A percentile compares a stretch with the other conserved stretches of the same genome.
These are phyloP conservation scores for Pestalotiopsis sp. DNA, from an alignment of 2,329 filamentous ascomycete species.

Conservation along the genomic window DNA sequence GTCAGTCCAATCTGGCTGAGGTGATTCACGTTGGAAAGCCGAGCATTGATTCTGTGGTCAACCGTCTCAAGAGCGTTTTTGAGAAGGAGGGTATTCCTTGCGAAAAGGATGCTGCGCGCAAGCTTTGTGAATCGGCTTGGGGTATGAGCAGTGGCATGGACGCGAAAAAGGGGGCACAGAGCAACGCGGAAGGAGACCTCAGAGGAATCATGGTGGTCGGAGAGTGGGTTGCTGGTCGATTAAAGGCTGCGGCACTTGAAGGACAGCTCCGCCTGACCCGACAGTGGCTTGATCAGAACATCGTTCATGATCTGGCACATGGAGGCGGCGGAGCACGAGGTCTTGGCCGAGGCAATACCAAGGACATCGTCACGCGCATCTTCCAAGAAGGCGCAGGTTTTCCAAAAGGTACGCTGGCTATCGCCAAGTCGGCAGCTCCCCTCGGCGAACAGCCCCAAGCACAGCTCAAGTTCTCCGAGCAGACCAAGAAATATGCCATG, in stretches of 20 bases:
- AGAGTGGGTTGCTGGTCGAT: slow-evolving; percentile 80
- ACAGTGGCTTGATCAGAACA: slow-evolving; percentile 75
- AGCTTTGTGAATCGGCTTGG: slow-evolving; percentile 82
- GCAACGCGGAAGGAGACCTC: slow-evolving; percentile 72
- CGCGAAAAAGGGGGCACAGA: slow-evolving; percentile 67
- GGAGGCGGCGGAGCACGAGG: slow-evolving; percentile 74
- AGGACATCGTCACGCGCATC: slow-evolving; percentile 76
- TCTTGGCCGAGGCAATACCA: slow-evolving; percentile 70
- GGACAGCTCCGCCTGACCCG: slow-evolving; percentile 61
- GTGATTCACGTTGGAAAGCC: slow-evolving; percentile 91
- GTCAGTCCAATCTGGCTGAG: slow-evolving; percentile 85
- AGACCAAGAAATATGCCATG: slow-evolving; percentile 73
- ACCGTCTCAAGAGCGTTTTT: slow-evolving; percentile 81
- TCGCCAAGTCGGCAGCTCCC: slow-evolving; percentile 41
- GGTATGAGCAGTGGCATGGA: slow-evolving; percentile 76
- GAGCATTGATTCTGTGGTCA: slow-evolving; percentile 81
- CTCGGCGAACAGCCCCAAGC: slow-evolving; percentile 57
- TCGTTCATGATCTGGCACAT: slow-evolving; percentile 68
- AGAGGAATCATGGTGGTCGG: slow-evolving; percentile 84
- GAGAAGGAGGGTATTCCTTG: slow-evolving; percentile 86
- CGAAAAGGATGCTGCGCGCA: slow-evolving; percentile 86
- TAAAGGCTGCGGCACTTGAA: slow-evolving; percentile 52
- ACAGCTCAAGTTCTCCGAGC: slow-evolving; percentile 72
- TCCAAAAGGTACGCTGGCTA: slow-evolving; percentile 56
- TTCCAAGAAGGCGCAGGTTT: slow-evolving; percentile 82